phyloP scores from a whole-genome alignment of 2,329 filamentous ascomycete species.

The Xylariaceae sp. region DNA sequence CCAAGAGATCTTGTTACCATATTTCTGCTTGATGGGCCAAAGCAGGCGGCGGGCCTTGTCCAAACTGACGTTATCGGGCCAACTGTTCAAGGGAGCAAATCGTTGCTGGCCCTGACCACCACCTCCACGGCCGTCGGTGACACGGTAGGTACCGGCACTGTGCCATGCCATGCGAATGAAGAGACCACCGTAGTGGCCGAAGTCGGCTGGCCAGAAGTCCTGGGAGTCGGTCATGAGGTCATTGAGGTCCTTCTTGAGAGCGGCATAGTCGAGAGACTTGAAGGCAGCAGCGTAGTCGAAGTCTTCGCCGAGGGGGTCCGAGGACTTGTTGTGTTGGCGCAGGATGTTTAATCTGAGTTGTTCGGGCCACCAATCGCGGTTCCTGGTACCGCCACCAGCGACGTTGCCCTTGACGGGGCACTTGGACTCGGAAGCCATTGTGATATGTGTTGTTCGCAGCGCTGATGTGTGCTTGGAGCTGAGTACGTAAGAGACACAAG shows the following conservation, averaged over 20 bases:
- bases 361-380: slow-evolving; percentile 72
- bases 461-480: not conserved
- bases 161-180: slow-evolving; percentile 83
- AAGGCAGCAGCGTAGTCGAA: slow-evolving; percentile 73
- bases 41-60: slow-evolving; percentile 78
- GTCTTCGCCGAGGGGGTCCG: slow-evolving; percentile 61
- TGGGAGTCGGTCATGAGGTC: slow-evolving; percentile 73
- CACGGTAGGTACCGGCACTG: slow-evolving; percentile 73
- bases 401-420: slow-evolving; percentile 32
- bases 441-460: slow-evolving; percentile 2
- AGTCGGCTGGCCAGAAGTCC: slow-evolving; percentile 79
- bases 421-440: slow-evolving; percentile 13
- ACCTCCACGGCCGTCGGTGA: slow-evolving; percentile 70
- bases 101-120: slow-evolving; percentile 72
- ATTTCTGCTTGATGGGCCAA: slow-evolving; percentile 82
- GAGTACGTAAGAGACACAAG: not conserved
- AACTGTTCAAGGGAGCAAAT: slow-evolving; percentile 77
- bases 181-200: slow-evolving; percentile 75
- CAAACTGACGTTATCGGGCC: slow-evolving; percentile 74
- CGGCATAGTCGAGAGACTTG: slow-evolving; percentile 66
- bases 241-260: slow-evolving; percentile 69
- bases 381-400: slow-evolving; percentile 62
- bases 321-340: slow-evolving; percentile 62
- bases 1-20: slow-evolving; percentile 79
- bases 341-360: slow-evolving; percentile 66